These are phyloP conservation scores for Musa schizocarpa DNA, from an alignment of 176 grass and related monocot species.

Conservation along the genomic window DNA sequence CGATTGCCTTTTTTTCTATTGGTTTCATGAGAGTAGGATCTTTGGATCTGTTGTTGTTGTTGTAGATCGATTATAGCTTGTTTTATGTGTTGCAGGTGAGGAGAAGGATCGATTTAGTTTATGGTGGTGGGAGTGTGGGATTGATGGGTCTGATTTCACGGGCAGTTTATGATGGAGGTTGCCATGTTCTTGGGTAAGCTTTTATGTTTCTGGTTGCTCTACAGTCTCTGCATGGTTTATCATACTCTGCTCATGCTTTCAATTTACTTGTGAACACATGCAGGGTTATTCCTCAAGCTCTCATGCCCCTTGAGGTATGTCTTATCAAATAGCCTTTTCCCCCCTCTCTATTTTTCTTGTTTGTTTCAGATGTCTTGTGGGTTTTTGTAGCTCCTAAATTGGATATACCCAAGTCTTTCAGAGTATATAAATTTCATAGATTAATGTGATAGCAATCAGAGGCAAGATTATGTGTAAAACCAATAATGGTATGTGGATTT, in stretches of 20 bases:
- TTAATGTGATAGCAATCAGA: too few species aligned
- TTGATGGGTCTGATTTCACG: conserved; percentile 92
- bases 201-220: conserved; percentile 1
- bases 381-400: too few species aligned
- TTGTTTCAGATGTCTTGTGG: too few species aligned
- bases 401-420: too few species aligned
- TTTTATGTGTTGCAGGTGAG: conserved; percentile 36
- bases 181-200: conserved; percentile 67
- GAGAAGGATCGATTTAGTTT: conserved; percentile 74
- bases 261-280: conserved; percentile 23
- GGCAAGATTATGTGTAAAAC: too few species aligned
- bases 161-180: conserved; percentile 74
- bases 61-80: neutral
- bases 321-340: conserved; percentile 2
- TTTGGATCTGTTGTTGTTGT: too few species aligned
- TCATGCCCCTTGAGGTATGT: conserved; percentile 80
- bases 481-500: too few species aligned
- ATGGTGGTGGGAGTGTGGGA: conserved; percentile 91
- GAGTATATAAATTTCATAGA: too few species aligned
- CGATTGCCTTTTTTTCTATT: neutral
- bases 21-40: too few species aligned
- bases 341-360: neutral
- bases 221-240: neutral
- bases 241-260: neutral
- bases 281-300: conserved; percentile 94